Conservation (phyloP, 2,329 filamentous ascomycete species). For the Rhynchosporium graminicola region DNA sequence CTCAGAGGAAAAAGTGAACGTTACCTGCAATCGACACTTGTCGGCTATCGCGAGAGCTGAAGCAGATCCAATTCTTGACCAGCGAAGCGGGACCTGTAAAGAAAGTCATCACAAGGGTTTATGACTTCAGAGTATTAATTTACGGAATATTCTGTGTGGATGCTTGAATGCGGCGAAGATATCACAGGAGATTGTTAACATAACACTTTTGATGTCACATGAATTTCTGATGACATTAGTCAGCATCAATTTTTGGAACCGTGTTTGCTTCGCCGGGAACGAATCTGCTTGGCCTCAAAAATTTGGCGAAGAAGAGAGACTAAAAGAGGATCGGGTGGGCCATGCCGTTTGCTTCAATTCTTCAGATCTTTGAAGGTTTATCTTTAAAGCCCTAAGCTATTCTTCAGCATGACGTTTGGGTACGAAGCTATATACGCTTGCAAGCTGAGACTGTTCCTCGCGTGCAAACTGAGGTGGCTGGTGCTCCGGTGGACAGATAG, state of each 20-base stretch:
- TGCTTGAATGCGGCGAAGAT: too few relatives aligned
- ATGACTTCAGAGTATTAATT: too few relatives aligned
- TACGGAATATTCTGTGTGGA: too few relatives aligned
- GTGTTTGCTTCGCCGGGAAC: too few relatives aligned
- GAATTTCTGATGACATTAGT: too few relatives aligned
- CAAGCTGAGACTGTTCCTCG: not conserved
- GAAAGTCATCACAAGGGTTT: too few relatives aligned
- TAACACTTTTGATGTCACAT: too few relatives aligned
- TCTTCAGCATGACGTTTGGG: not conserved
- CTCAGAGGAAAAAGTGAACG: slow-evolving; percentile 10
- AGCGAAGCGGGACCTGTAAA: too few relatives aligned
- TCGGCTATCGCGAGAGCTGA: not conserved
- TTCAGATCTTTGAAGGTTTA: not conserved
- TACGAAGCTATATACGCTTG: not conserved
- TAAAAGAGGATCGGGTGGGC: not conserved
- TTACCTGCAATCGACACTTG: slow-evolving; percentile 10
- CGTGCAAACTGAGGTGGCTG: not conserved
- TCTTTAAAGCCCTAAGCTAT: not conserved
- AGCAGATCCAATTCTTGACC: too few relatives aligned
- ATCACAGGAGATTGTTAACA: too few relatives aligned
- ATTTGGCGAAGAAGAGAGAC: not conserved
- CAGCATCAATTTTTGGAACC: too few relatives aligned
- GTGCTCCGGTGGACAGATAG: not conserved
- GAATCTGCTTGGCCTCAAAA: not conserved
- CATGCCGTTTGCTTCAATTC: not conserved